Base-by-base conservation (phyloP, 2,329 filamentous ascomycete species). In the Neospermospora avenae region DNA sequence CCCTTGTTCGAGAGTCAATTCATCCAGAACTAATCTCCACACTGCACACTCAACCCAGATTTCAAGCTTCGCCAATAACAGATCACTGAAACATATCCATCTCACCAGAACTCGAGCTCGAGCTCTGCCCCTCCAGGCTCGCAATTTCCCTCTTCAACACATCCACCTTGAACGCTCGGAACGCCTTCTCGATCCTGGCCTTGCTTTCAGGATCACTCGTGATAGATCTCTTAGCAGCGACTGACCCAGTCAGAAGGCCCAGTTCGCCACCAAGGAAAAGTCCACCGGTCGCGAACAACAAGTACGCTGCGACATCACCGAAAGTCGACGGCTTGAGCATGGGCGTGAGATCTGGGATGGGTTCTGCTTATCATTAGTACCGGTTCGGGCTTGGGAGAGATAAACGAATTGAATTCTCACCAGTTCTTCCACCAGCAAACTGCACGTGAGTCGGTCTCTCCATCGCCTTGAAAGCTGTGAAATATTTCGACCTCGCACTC, bases 191-290 rank as follows among this genome's bases (percentile, higher is more conserved):
- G 57, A 89, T 84, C 63, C 86, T 76, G 66, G 77, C 74, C 64
- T 76, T 77, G 16, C 78, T 77, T 58, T 81, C 82, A 0, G 82
- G 78, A 66, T 89, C 82, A 25, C 71, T 72, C 0, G 75, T 77
- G 56, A 89, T 81, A 0, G 75, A 75, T 39, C 81, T 76, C 34
- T 79, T 77, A 2, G 83, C 85, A 4, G 80, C 77, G 49, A 78
- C 77, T 0, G 78, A 79, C 0, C 87, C 86, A 0, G 78, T 80
- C 59, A 88, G 64, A 49, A 88, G 74, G 0, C 86, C 86, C 13
- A 80, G 73, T 74, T 89, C 86, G 7, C 86, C 86, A 7, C 85
- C 85, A 5, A 89, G 64, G 62, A 89, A 84, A 4, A 88, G 70
- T 0, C 86, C 85, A 14, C 84, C 85, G 0, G 81, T 69, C 0